Percentiles rank a stretch among this genome's conserved stretches.
Conservation (phyloP, 768 basidiomycete genomes). For the Coprinopsis cinerea region DNA sequence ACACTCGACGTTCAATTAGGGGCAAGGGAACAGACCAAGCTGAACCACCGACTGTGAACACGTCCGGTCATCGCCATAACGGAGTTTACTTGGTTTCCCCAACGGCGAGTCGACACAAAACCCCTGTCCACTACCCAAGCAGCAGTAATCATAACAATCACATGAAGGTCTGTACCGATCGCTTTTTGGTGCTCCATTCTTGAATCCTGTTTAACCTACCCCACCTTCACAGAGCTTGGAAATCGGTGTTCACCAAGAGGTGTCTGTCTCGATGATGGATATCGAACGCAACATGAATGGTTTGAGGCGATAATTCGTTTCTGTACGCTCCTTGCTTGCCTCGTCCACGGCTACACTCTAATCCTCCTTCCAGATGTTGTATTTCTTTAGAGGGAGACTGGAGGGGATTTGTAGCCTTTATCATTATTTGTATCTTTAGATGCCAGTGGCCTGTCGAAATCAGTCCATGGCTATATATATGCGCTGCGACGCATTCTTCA, state of each 20-base stretch:
- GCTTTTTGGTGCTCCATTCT: conserved; percentile 5
- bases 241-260: conserved; percentile 26
- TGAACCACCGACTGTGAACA: conserved; percentile 16
- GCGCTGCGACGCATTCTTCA: too few relatives aligned
- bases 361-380: too few relatives aligned
- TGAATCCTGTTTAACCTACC: conserved; percentile 6
- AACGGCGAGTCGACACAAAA: neutral
- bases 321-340: neutral
- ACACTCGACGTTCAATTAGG: conserved; percentile 46
- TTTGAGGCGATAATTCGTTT: neutral
- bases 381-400: too few relatives aligned
- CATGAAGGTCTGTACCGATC: too few relatives aligned
- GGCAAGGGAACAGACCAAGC: conserved; percentile 46
- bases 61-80: conserved; percentile 14
- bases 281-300: conserved; percentile 8
- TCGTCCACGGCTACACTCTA: neutral
- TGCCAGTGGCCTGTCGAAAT: too few relatives aligned
- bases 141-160: too few relatives aligned
- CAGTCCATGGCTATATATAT: too few relatives aligned
- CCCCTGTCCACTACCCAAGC: too few relatives aligned
- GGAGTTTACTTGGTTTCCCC: conserved; percentile 18
- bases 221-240: conserved; percentile 22
- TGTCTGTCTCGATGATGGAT: conserved; percentile 26
- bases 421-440: too few relatives aligned
- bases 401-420: too few relatives aligned